Evolutionary conservation across 2,329 filamentous ascomycete species (phyloP).

Genomic region (Huntiella savannae): DNA sequence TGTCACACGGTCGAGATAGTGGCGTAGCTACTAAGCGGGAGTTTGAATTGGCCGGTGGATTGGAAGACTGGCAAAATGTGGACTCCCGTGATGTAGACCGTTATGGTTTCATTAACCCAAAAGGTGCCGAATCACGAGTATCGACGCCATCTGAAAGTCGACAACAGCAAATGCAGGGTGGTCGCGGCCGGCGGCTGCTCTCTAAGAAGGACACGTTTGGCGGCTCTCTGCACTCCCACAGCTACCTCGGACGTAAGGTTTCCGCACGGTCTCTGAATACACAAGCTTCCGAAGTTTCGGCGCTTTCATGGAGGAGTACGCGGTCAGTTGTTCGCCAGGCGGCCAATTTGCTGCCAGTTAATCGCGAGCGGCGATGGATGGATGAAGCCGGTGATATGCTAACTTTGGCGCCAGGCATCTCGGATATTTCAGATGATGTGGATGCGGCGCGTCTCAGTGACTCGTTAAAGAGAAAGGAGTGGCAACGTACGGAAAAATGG

Average conservation of each 20-base stretch:
- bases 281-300: slow-evolving; percentile 32
- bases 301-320: slow-evolving; percentile 31
- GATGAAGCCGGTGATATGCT: slow-evolving; percentile 52
- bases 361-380: slow-evolving; percentile 39
- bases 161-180: slow-evolving; percentile 10
- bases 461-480: slow-evolving; percentile 42
- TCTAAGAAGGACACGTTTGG: slow-evolving; percentile 22
- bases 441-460: slow-evolving; percentile 32
- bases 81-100: slow-evolving; percentile 42
- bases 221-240: slow-evolving; percentile 9
- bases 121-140: slow-evolving; percentile 19
- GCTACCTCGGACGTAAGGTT: slow-evolving; percentile 27
- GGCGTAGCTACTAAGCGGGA: slow-evolving; percentile 20
- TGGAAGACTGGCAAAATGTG: slow-evolving; percentile 50
- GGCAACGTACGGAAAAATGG: slow-evolving; percentile 46
- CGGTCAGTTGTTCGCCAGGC: slow-evolving; percentile 37
- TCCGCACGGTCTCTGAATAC: slow-evolving; percentile 41
- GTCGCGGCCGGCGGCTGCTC: slow-evolving; percentile 20
- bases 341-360: slow-evolving; percentile 39
- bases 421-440: slow-evolving; percentile 36
- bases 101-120: slow-evolving; percentile 44
- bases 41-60: slow-evolving; percentile 35
- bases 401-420: slow-evolving; percentile 36
- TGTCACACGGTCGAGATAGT: slow-evolving; percentile 22
- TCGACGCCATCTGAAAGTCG: slow-evolving; percentile 21